These are phyloP conservation scores for Volvox africanus DNA, from an alignment of 139 green algal species.

Conservation along the genomic window DNA sequence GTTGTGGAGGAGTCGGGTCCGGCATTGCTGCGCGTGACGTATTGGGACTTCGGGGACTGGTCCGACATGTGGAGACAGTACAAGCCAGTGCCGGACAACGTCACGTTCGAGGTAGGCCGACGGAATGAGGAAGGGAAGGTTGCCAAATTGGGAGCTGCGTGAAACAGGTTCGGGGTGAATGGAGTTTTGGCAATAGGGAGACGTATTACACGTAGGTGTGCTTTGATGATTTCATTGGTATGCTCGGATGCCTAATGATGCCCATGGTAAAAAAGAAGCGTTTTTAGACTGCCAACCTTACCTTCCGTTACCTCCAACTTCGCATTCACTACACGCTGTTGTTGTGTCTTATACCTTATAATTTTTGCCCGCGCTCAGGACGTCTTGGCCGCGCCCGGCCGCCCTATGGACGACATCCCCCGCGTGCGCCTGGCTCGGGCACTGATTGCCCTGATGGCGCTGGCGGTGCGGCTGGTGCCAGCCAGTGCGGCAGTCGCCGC, in stretches of 20 bases:
- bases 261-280: too few relatives aligned
- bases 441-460: slow-evolving; percentile 30
- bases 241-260: too few relatives aligned
- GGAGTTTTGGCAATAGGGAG: too few relatives aligned
- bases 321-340: too few relatives aligned
- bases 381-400: neutral
- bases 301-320: too few relatives aligned
- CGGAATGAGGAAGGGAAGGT: too few relatives aligned
- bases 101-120: slow-evolving; percentile 61
- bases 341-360: too few relatives aligned
- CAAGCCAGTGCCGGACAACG: slow-evolving; percentile 55
- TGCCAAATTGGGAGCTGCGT: too few relatives aligned
- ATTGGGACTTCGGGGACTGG: slow-evolving; percentile 86
- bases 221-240: too few relatives aligned
- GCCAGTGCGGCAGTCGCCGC: slow-evolving; percentile 17
- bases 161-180: too few relatives aligned
- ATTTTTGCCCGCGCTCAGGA: neutral
- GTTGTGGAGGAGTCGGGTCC: slow-evolving; percentile 79
- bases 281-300: too few relatives aligned
- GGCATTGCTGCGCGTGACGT: slow-evolving; percentile 53
- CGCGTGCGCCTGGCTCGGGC: slow-evolving; percentile 45
- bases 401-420: slow-evolving; percentile 30
- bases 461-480: slow-evolving; percentile 35
- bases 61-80: slow-evolving; percentile 79
- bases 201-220: too few relatives aligned